Conservation (phyloP, 352 stramenopile genomes). For the Globisporangium nunn region DNA sequence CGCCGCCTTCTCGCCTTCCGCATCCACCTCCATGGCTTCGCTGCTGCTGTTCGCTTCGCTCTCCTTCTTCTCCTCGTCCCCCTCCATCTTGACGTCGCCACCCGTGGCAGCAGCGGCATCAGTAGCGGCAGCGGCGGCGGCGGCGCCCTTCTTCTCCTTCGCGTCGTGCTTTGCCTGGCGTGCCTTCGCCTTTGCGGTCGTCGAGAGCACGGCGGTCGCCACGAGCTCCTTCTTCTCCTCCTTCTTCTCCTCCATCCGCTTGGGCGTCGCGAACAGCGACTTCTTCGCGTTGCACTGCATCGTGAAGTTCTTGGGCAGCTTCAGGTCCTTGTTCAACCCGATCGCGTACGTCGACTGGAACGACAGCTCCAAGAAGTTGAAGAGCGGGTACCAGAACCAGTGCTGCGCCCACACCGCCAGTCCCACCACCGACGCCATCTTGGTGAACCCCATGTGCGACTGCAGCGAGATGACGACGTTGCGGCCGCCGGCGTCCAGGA, state of each 20-base stretch:
- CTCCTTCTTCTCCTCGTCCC: constrained; percentile 36
- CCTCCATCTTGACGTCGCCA: constrained; percentile 37
- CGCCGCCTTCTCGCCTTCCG: constrained; percentile 41
- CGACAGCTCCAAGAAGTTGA: constrained; percentile 96
- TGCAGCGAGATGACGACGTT: constrained; percentile 96
- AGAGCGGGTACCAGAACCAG: constrained; percentile 99
- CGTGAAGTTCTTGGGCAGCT: constrained; percentile 94
- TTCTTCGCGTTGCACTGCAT: constrained; percentile 93
- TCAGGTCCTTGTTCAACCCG: constrained; percentile 97
- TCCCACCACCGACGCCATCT: constrained; percentile 95
- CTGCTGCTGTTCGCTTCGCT: constrained; percentile 32
- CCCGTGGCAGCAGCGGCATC: constrained; percentile 10
- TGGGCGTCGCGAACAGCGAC: constrained; percentile 96
- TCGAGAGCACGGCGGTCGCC: constrained; percentile 95
- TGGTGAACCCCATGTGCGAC: constrained; percentile 96
- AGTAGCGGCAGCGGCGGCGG: too few species aligned
- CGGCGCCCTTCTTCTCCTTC: constrained; percentile 54
- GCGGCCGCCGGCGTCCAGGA: constrained; percentile 96
- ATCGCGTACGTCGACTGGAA: constrained; percentile 95
- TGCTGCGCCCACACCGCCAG: constrained; percentile 97
- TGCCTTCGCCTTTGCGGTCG: constrained; percentile 95
- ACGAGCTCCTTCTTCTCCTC: constrained; percentile 99
- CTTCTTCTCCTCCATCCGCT: constrained; percentile 98
- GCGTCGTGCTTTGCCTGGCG: constrained; percentile 89
- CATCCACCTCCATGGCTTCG: constrained; percentile 73